Evolutionary conservation across 768 basidiomycete genomes (phyloP), one percentile per base, ranked within the genome.

Genomic region (Cyclocybe cylindracea): DNA sequence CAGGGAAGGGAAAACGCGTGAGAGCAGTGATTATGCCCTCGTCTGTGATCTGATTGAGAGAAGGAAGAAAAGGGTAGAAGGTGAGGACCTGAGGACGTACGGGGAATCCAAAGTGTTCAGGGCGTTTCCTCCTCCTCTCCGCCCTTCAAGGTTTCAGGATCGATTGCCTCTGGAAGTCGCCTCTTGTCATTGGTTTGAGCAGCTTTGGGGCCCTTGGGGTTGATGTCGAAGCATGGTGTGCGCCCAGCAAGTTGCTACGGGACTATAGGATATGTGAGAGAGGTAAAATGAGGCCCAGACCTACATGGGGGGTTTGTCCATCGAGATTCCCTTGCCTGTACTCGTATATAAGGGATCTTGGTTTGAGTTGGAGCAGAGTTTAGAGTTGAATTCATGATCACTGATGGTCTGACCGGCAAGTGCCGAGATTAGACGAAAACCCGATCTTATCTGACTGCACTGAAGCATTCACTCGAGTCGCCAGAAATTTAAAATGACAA

Each of bases 121-220:
- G 83, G n/a, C 86, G 71, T 65, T 82, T 87, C 61, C 65, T 78
- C 39, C 85, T 71, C 46, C 74, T 74, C 58, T 83, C 84, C 40
- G 70, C 59, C 84, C 85, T 4, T 24, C 24, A 24, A 24, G 24
- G 24, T 5, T 24, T 24, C 24, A 24, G 76, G 61, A 57, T 86
- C 85, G 6, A 79, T 71, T n/a, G 61, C 58, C 32, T 77, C 76
- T 29, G 76, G 71, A 33, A 64, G 39, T 24, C 70, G 64, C 59
- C 75, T 73, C 55, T 67, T 64, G 33, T 55, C 55, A 46, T 56
- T 55, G 46, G 10, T 11, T 46, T 44, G 24, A 14, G 59, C 40
- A 19, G 52, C 7, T 16, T 51, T 46, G 16, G 54, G 13, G 7
- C 32, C 8, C 46, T 38, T 10, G 39, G 43, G 7, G 46, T 47